These are phyloP conservation scores for Aspergillus sp. DNA, from an alignment of 2,329 filamentous ascomycete species.

Conservation along the genomic window DNA sequence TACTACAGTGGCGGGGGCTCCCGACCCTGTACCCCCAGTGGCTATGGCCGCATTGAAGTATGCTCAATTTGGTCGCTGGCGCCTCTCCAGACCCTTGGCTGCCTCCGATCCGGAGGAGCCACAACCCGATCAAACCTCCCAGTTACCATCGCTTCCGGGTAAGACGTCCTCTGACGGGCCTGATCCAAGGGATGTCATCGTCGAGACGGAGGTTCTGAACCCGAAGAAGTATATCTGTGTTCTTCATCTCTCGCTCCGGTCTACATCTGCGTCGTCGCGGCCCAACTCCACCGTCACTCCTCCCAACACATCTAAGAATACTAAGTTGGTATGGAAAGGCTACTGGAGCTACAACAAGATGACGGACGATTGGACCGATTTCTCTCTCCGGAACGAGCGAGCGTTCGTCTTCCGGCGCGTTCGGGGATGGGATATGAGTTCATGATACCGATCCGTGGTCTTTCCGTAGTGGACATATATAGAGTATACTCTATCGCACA, in stretches of 20 bases:
- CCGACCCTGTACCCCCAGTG: constrained; percentile 34
- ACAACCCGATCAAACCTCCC: constrained; percentile 34
- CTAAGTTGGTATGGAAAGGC: constrained; percentile 82
- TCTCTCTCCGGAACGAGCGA: constrained; percentile 62
- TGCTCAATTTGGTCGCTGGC: constrained; percentile 65
- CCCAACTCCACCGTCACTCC: constrained; percentile 39
- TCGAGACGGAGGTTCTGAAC: constrained; percentile 83
- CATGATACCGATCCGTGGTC: constrained; percentile 11
- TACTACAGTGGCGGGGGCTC: constrained; percentile 21
- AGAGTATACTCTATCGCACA: not conserved
- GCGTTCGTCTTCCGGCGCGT: constrained; percentile 62
- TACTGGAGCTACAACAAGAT: constrained; percentile 89
- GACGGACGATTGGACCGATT: constrained; percentile 88
- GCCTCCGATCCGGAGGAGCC: constrained; percentile 18
- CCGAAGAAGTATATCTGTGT: constrained; percentile 74
- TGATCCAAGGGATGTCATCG: constrained; percentile 60
- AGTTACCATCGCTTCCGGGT: constrained; percentile 15
- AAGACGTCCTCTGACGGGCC: constrained; percentile 17
- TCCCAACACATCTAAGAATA: constrained; percentile 63
- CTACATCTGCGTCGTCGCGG: constrained; percentile 45
- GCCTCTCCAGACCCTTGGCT: constrained; percentile 52
- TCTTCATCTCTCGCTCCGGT: constrained; percentile 71
- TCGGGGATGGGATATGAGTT: constrained; percentile 53
- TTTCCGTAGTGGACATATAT: not conserved
- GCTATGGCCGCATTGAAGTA: constrained; percentile 63